phyloP scores from a whole-genome alignment of 345 rosid genomes.

The Draba incana region DNA sequence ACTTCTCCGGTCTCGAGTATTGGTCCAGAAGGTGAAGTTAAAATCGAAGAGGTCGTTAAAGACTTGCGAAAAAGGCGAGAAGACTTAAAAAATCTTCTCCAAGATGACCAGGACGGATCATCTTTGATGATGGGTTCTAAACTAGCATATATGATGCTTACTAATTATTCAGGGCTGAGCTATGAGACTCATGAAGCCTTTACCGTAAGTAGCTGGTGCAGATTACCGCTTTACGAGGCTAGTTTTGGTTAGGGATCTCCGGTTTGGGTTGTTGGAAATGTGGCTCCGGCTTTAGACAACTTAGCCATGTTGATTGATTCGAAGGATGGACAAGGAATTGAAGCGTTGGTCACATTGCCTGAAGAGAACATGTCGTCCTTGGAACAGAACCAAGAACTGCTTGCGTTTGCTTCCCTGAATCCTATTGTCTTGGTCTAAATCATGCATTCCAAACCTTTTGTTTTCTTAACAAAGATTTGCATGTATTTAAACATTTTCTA shows the following conservation, averaged over 20 bases:
- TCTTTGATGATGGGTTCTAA: constrained; percentile 15
- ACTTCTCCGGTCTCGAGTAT: constrained; percentile 8
- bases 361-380: constrained; percentile 49
- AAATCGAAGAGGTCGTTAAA: neutral
- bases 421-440: constrained; percentile 36
- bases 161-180: constrained; percentile 11
- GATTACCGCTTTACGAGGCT: constrained; percentile 48
- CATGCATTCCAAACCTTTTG: neutral
- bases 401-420: constrained; percentile 43
- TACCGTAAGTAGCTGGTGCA: constrained; percentile 50
- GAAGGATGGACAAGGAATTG: constrained; percentile 47
- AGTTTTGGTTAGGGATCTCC: constrained; percentile 59
- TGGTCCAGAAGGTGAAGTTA: constrained; percentile 8
- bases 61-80: neutral
- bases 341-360: constrained; percentile 51
- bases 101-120: neutral
- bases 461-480: neutral
- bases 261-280: constrained; percentile 42
- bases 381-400: constrained; percentile 47
- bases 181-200: constrained; percentile 30
- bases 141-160: constrained; percentile 21
- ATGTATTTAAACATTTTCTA: neutral
- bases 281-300: constrained; percentile 23
- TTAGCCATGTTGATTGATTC: constrained; percentile 39
- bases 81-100: neutral